phyloP scores from a whole-genome alignment of 1,284 basidiomycete genomes.

The Grifola frondosa region DNA sequence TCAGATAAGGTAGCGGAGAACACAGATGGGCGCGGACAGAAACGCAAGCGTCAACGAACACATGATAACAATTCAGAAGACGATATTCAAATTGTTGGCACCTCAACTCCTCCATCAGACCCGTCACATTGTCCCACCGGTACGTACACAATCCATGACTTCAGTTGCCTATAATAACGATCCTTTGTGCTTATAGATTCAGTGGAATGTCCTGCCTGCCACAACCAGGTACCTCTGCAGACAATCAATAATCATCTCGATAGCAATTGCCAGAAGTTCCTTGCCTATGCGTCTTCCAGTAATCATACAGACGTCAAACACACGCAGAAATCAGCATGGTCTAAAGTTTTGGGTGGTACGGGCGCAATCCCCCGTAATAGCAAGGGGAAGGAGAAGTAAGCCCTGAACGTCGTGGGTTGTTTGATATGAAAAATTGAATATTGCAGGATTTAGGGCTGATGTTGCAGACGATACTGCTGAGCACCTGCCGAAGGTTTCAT shows the following conservation, averaged over 20 bases:
- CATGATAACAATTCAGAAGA: constrained; percentile 14
- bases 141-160: neutral
- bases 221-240: constrained; percentile 39
- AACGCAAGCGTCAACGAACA: constrained; percentile 8
- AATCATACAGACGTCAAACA: constrained; percentile 15
- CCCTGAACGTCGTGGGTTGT: neutral
- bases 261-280: constrained; percentile 42
- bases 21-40: constrained; percentile 26
- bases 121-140: constrained; percentile 14
- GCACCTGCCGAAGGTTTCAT: constrained; percentile 65
- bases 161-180: neutral
- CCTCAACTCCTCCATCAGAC: constrained; percentile 10
- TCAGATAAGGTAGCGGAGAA: too few relatives aligned
- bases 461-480: constrained; percentile 33
- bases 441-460: constrained; percentile 2
- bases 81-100: constrained; percentile 13
- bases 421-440: constrained; percentile 10
- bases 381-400: constrained; percentile 49
- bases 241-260: constrained; percentile 64
- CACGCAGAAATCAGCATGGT: constrained; percentile 45
- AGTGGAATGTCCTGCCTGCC: constrained; percentile 61
- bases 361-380: constrained; percentile 21
- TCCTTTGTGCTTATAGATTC: constrained; percentile 12
- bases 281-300: constrained; percentile 6
- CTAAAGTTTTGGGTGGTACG: constrained; percentile 43